These are phyloP conservation scores for Sanghuangporus baumii DNA, from an alignment of 1,284 basidiomycete genomes.

Conservation along the genomic window DNA sequence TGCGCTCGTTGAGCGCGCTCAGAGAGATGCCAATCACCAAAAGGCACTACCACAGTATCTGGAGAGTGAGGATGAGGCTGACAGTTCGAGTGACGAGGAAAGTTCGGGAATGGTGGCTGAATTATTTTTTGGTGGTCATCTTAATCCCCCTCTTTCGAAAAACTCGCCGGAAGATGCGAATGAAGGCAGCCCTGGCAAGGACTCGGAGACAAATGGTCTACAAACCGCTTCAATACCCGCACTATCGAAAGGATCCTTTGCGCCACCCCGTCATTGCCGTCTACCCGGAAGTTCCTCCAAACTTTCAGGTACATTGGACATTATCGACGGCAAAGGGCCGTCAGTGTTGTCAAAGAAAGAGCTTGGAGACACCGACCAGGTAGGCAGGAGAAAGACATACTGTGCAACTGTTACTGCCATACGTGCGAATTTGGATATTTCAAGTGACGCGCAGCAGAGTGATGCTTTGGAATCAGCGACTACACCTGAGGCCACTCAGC, in stretches of 20 bases:
- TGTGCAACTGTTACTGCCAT: not conserved
- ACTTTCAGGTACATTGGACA: not conserved
- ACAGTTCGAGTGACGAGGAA: constrained; percentile 14
- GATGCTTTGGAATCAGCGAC: not conserved
- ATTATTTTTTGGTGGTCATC: constrained; percentile 11
- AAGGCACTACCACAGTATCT: not conserved
- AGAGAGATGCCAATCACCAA: constrained; percentile 2
- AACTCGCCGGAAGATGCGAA: not conserved
- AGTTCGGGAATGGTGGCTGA: constrained; percentile 11
- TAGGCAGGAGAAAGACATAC: too few relatives aligned
- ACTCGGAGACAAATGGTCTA: not conserved
- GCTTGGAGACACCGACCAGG: too few relatives aligned
- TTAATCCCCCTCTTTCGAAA: not conserved
- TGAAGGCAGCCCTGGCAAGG: not conserved
- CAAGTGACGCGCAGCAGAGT: not conserved
- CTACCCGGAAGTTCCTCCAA: not conserved
- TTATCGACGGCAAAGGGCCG: not conserved
- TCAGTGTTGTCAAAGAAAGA: too few relatives aligned
- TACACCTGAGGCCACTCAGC: not conserved
- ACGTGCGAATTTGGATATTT: not conserved
- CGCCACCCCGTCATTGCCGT: not conserved
- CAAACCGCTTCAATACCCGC: too few relatives aligned
- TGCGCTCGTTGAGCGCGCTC: constrained; percentile 8
- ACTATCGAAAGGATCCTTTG: not conserved
- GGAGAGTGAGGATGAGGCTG: constrained; percentile 7